Evolutionary conservation across 257 asterid genomes (phyloP).

Genomic region (Scutellaria baicalensis): DNA sequence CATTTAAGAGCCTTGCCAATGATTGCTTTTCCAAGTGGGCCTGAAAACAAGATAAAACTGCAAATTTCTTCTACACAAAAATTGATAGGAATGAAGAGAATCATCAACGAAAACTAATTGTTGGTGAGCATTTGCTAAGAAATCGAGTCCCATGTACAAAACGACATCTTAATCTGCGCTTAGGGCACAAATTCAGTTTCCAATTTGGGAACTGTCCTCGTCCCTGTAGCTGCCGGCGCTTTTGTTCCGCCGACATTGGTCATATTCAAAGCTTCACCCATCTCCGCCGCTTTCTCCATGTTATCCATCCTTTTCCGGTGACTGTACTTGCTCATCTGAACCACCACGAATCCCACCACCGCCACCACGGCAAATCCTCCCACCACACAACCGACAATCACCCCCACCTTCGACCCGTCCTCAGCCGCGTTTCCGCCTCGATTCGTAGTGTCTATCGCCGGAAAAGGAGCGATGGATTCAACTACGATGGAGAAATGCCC

Average conservation of each 20-base stretch:
- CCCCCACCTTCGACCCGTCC: slow-evolving; percentile 33
- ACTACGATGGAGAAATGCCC: slow-evolving; percentile 72
- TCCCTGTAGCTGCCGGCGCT: slow-evolving; percentile 38
- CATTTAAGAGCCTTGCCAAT: neutral
- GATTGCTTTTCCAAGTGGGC: neutral
- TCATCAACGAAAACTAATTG: too few species aligned
- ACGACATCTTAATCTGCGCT: neutral
- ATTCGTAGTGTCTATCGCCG: neutral
- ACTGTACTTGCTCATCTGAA: slow-evolving; percentile 36
- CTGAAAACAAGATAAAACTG: neutral
- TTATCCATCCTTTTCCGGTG: slow-evolving; percentile 41
- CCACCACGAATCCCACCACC: slow-evolving; percentile 29
- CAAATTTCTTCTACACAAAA: too few species aligned
- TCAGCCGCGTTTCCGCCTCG: neutral
- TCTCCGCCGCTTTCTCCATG: slow-evolving; percentile 77
- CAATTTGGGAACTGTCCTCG: slow-evolving; percentile 30
- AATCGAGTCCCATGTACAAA: neutral
- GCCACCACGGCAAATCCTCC: slow-evolving; percentile 45
- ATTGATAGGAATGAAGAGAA: too few species aligned
- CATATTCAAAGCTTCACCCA: slow-evolving; percentile 33
- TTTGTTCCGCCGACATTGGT: slow-evolving; percentile 24
- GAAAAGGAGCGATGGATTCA: slow-evolving; percentile 35
- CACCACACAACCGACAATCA: slow-evolving; percentile 38
- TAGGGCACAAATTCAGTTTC: slow-evolving; percentile 35
- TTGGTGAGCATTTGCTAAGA: neutral